Evolutionary conservation across 805 yeast genomes (phyloP).

Genomic region (Candida cerambycidarum): DNA sequence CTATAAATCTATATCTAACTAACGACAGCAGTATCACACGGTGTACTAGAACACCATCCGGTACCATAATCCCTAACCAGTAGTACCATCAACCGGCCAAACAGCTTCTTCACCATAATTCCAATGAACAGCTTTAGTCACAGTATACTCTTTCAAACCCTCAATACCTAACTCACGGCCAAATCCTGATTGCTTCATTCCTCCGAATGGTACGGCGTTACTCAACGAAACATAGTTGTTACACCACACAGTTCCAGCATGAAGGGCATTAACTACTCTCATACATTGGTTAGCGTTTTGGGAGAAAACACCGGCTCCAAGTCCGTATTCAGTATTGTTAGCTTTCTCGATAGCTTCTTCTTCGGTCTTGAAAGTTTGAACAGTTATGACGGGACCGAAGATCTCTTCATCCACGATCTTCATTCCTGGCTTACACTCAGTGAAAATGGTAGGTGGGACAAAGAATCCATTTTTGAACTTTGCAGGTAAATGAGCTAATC

Average conservation of each 20-base stretch:
- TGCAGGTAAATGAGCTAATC: conserved; percentile 31
- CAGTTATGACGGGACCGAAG: conserved; percentile 52
- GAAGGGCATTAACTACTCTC: conserved; percentile 62
- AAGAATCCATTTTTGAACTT: conserved; percentile 41
- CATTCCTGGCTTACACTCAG: conserved; percentile 30
- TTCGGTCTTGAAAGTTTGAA: conserved; percentile 59
- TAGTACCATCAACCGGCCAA: conserved; percentile 18
- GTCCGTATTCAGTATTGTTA: conserved; percentile 66
- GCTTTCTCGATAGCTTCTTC: conserved; percentile 63
- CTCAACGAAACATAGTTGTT: conserved; percentile 72
- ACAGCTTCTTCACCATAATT: conserved; percentile 15
- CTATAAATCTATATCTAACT: too few relatives aligned
- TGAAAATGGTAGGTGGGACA: conserved; percentile 30
- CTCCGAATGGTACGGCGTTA: conserved; percentile 59
- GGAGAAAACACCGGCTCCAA: conserved; percentile 77
- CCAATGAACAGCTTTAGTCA: conserved; percentile 28
- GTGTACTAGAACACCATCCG: too few relatives aligned
- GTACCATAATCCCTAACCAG: too few relatives aligned
- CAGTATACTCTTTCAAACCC: conserved; percentile 35
- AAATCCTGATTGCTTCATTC: conserved; percentile 65
- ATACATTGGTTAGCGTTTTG: conserved; percentile 52
- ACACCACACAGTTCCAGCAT: conserved; percentile 79
- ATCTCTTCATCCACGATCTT: conserved; percentile 30
- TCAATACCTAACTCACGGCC: conserved; percentile 58
- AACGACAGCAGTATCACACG: too few relatives aligned